phyloP scores from a whole-genome alignment of 1,139 yeast genomes.

The Lodderomyces elongisporus region DNA sequence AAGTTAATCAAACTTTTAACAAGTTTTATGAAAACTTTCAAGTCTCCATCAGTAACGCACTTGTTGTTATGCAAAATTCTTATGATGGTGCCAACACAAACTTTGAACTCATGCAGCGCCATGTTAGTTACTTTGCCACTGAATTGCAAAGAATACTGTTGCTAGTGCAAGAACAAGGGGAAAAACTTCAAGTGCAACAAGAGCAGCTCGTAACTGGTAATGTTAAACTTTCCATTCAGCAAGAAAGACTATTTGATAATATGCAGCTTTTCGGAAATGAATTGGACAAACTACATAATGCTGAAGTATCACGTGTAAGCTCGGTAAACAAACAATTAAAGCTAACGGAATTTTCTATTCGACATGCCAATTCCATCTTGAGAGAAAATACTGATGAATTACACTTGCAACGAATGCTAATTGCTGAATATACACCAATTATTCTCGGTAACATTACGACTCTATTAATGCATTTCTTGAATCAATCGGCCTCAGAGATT shows the following conservation, averaged over 20 bases:
- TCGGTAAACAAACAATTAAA: not conserved
- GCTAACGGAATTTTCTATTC: not conserved
- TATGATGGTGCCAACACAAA: slow-evolving; percentile 12
- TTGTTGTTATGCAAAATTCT: slow-evolving; percentile 7
- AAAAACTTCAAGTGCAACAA: slow-evolving; percentile 6
- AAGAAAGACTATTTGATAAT: slow-evolving; percentile 1
- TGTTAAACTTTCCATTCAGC: slow-evolving; percentile 3
- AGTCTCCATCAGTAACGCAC: slow-evolving; percentile 11
- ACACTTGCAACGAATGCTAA: not conserved
- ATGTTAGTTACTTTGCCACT: slow-evolving; percentile 9
- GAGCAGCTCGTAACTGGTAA: slow-evolving; percentile 2
- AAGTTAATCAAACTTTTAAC: slow-evolving; percentile 11
- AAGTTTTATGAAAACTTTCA: slow-evolving; percentile 14
- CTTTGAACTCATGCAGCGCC: slow-evolving; percentile 8
- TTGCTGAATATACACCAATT: not conserved
- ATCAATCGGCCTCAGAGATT: slow-evolving; percentile 3
- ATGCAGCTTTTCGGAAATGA: not conserved
- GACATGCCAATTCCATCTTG: not conserved
- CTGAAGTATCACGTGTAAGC: not conserved
- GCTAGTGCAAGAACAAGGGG: slow-evolving; percentile 1
- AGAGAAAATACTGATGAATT: slow-evolving; percentile 2
- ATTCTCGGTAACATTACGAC: slow-evolving; percentile 1
- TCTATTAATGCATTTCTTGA: slow-evolving; percentile 4
- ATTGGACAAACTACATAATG: not conserved
- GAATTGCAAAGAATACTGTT: slow-evolving; percentile 7